Evolutionary conservation across 345 rosid species (phyloP).

Genomic region (Odontarrhena argentea): DNA sequence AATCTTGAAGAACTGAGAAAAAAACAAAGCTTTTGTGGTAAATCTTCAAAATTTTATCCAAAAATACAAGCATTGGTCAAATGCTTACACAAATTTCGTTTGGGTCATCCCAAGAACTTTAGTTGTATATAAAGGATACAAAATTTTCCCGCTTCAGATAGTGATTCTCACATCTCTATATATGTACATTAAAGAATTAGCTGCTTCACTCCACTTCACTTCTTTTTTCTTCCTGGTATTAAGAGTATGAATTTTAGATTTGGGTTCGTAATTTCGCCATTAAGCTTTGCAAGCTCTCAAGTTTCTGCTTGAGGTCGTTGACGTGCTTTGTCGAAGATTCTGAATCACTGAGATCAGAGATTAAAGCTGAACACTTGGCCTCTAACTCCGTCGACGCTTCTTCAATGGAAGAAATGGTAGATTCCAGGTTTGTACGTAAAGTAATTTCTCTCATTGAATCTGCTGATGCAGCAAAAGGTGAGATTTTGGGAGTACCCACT

Average conservation of each 20-base stretch:
- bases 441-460: constrained; percentile 36
- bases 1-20: constrained; percentile 5
- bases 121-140: constrained; percentile 24
- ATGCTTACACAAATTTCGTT: constrained; percentile 30
- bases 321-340: constrained; percentile 46
- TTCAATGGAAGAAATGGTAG: constrained; percentile 73
- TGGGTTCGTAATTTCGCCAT: constrained; percentile 62
- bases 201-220: constrained; percentile 17
- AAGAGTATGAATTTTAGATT: constrained; percentile 42
- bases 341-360: constrained; percentile 45
- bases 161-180: constrained; percentile 31
- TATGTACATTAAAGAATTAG: constrained; percentile 37
- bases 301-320: constrained; percentile 64
- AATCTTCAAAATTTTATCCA: constrained; percentile 25
- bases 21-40: constrained; percentile 16
- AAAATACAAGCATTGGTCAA: constrained; percentile 21
- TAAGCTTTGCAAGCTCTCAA: constrained; percentile 64
- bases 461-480: constrained; percentile 43
- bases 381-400: constrained; percentile 66
- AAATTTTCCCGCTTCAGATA: constrained; percentile 20
- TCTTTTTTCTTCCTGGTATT: constrained; percentile 14
- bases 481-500: constrained; percentile 47
- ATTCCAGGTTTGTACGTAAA: constrained; percentile 40
- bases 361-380: constrained; percentile 61
- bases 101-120: constrained; percentile 1